Conservation (phyloP, 805 yeast genomes). For the Ogataea thermomethanolica region DNA sequence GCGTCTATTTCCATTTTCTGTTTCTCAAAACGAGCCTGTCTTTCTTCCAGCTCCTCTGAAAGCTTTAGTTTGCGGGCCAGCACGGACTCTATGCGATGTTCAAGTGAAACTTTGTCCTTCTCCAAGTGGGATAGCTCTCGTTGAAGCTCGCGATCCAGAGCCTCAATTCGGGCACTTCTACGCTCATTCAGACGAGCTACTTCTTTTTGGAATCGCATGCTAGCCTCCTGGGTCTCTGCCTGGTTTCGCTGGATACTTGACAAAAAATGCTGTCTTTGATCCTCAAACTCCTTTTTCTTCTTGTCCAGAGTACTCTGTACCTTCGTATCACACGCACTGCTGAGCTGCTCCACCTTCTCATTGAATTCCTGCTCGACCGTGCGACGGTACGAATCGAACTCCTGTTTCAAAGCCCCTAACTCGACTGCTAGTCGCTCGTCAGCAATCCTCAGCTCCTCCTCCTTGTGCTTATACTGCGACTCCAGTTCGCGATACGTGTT, state of each 20-base stretch:
- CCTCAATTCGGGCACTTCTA: conserved; percentile 1
- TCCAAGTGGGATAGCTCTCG: conserved; percentile 1
- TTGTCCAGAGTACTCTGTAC: conserved; percentile 38
- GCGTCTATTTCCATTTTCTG: not conserved
- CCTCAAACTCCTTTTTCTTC: conserved; percentile 25
- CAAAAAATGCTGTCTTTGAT: not conserved
- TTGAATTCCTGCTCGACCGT: conserved; percentile 31
- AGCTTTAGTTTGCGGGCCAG: not conserved
- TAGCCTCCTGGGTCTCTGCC: not conserved
- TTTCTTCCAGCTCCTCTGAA: not conserved
- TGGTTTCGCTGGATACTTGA: not conserved
- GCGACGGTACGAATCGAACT: conserved; percentile 35
- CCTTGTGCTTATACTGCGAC: conserved; percentile 27
- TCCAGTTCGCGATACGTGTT: conserved; percentile 18
- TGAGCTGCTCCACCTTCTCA: conserved; percentile 24
- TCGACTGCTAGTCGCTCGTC: conserved; percentile 25
- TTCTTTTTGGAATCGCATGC: not conserved
- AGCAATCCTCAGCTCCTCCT: conserved; percentile 30
- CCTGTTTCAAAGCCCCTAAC: conserved; percentile 29
- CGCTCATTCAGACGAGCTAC: not conserved
- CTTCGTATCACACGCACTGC: conserved; percentile 16
- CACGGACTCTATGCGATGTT: not conserved
- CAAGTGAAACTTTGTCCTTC: not conserved
- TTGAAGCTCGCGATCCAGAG: conserved; percentile 3
- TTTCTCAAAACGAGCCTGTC: not conserved